Percentiles rank a stretch among this genome's conserved stretches.
phyloP scores from a whole-genome alignment of 352 stramenopile species.

The Pythium grandisporangium region DNA sequence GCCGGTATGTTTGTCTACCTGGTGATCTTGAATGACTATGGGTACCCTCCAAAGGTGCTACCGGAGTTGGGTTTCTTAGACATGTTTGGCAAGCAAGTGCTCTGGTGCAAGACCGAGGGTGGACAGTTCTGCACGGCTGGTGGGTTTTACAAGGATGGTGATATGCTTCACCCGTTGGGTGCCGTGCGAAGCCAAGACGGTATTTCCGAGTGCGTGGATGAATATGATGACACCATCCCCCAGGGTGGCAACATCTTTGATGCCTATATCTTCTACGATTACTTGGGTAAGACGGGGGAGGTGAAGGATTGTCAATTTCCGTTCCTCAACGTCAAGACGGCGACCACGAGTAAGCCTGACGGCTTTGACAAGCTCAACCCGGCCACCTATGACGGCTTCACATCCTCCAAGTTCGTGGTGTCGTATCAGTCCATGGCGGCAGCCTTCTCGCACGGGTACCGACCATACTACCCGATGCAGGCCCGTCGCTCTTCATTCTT shows the following conservation, averaged over 20 bases:
- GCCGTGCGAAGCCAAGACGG: conserved; percentile 16
- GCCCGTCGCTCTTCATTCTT: conserved; percentile 86
- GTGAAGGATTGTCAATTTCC: conserved; percentile 79
- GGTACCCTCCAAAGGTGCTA: conserved; percentile 76
- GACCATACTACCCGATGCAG: conserved; percentile 82
- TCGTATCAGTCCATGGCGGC: conserved; percentile 65
- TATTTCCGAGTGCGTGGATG: conserved; percentile 20
- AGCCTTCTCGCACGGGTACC: conserved; percentile 47
- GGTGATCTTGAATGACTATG: conserved; percentile 85
- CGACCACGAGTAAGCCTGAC: conserved; percentile 17
- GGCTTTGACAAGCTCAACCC: conserved; percentile 36
- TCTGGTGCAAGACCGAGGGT: conserved; percentile 67
- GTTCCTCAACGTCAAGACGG: conserved; percentile 60
- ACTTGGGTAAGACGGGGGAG: conserved; percentile 39
- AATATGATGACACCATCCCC: conserved; percentile 46
- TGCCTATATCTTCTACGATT: conserved; percentile 79
- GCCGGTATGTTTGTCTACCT: conserved; percentile 87
- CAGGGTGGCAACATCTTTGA: conserved; percentile 51
- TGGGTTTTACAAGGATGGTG: conserved; percentile 39
- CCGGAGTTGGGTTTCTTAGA: conserved; percentile 70
- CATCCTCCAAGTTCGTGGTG: conserved; percentile 20
- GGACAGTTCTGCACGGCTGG: conserved; percentile 61
- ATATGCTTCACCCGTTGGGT: conserved; percentile 24
- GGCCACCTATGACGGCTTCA: conserved; percentile 39
- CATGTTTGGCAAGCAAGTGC: conserved; percentile 79